Evolutionary conservation across 2,329 filamentous ascomycete species (phyloP), one percentile per base, ranked within the genome.

Genomic region (Verticillium longisporum): DNA sequence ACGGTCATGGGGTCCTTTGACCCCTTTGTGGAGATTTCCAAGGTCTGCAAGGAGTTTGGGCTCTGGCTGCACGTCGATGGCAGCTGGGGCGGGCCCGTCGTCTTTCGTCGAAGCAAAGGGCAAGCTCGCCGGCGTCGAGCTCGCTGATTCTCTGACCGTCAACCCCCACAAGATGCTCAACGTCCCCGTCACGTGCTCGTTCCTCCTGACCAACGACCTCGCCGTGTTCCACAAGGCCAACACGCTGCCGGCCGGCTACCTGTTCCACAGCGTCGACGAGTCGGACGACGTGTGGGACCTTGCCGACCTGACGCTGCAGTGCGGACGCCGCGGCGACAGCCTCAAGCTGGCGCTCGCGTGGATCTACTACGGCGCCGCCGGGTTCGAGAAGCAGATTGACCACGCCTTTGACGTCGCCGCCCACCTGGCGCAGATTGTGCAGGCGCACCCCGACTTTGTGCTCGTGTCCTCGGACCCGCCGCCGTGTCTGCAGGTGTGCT

Each of bases 131-230:
- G 94, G 94, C 14, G 79, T 83, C 2, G 82, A 92, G 55, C 81
- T 88, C 50, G 95, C 93, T 10, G 84, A 97, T 74, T 91, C 87
- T 14, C 79, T 98, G 45, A 91, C 92, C 1, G 84, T 97, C 60
- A 98, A 96, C 74, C 93, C 95, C 61, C 95, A 99, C 78, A 98
- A 98, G 78, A 98, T 98, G 95, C 84, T 98, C 71, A 91, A 91
- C 62, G 90, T 92, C 2, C 94, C 95, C 0, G 78, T 96, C 50
- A 97, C 93, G 0, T 98, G 93, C 77, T 93, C 89, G 0, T 97
- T 96, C 77, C 83, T 99, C 4, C 82, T 99, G 13, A 88, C 86
- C 0, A 83, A 84, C 1, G 93, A 98, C 71, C 76, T 96, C 70
- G 79, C 82, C 61, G 77, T 88, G 31, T 96, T 98, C 73, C 89